Percentiles rank a stretch among this genome's conserved stretches.
Evolutionary conservation across 1,284 basidiomycete genomes (phyloP).

Genomic region (Lignosus rhinocerotis): DNA sequence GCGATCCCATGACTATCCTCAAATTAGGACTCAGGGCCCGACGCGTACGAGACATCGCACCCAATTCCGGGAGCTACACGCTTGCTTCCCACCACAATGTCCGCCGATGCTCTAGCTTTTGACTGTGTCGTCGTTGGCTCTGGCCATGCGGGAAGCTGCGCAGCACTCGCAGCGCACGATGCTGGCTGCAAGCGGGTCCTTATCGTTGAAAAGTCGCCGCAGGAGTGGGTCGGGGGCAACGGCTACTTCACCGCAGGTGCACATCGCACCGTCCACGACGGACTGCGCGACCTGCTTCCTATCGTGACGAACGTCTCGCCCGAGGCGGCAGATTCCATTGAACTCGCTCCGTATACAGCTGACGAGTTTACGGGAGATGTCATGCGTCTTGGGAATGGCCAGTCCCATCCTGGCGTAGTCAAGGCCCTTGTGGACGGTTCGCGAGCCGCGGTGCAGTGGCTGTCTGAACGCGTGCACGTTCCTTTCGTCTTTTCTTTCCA

Average conservation of each 20-base stretch:
- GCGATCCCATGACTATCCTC: background rate
- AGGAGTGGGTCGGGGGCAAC: slow-evolving; percentile 67
- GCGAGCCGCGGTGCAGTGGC: slow-evolving; percentile 56
- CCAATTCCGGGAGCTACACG: background rate
- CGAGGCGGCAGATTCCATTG: slow-evolving; percentile 47
- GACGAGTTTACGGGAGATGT: slow-evolving; percentile 58
- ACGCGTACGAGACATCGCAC: background rate
- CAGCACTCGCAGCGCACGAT: slow-evolving; percentile 60
- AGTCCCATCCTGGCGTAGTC: slow-evolving; percentile 50
- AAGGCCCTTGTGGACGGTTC: slow-evolving; percentile 55
- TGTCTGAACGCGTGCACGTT: slow-evolving; percentile 48
- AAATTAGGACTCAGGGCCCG: background rate
- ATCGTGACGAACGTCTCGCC: slow-evolving; percentile 50
- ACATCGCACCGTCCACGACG: slow-evolving; percentile 59
- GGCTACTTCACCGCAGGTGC: slow-evolving; percentile 73
- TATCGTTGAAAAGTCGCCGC: slow-evolving; percentile 64
- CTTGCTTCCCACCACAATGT: slow-evolving; percentile 11
- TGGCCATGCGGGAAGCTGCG: slow-evolving; percentile 66
- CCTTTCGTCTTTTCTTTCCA: slow-evolving; percentile 64
- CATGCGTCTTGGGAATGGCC: slow-evolving; percentile 54
- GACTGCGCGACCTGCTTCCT: slow-evolving; percentile 56
- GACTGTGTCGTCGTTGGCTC: slow-evolving; percentile 69
- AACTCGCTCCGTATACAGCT: slow-evolving; percentile 57
- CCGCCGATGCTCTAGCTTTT: slow-evolving; percentile 3
- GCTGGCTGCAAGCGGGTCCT: slow-evolving; percentile 60